Evolutionary conservation across 1,284 basidiomycete genomes (phyloP).

Genomic region (Porogramme epimiltina): DNA sequence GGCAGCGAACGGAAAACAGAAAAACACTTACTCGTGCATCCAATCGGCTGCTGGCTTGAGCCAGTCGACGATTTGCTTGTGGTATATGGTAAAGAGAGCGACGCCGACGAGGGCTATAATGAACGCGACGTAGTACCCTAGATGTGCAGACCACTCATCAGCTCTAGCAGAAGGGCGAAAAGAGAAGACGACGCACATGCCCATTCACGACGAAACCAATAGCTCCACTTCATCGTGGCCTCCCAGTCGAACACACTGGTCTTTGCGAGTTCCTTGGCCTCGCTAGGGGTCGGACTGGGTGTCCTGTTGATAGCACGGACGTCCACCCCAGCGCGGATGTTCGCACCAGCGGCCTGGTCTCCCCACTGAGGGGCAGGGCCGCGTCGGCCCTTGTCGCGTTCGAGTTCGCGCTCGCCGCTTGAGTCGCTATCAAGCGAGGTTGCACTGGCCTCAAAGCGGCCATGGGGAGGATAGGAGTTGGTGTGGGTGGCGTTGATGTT

Average conservation of each 20-base stretch:
- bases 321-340: conserved; percentile 14
- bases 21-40: conserved; percentile 43
- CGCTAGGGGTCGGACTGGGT: conserved; percentile 44
- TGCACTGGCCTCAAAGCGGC: conserved; percentile 19
- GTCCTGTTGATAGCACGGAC: conserved; percentile 35
- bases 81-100: conserved; percentile 56
- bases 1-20: no score
- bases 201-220: conserved; percentile 54
- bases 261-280: conserved; percentile 36
- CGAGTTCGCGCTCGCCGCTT: conserved; percentile 4
- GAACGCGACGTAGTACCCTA: conserved; percentile 26
- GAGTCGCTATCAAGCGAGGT: conserved; percentile 20
- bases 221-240: conserved; percentile 43
- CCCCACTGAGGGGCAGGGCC: background rate
- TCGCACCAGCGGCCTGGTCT: background rate
- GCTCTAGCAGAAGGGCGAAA: background rate
- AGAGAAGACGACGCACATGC: conserved; percentile 39
- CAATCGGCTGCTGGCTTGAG: conserved; percentile 56
- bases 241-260: conserved; percentile 46
- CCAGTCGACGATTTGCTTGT: conserved; percentile 58
- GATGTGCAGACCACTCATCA: background rate
- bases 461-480: conserved; percentile 25
- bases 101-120: conserved; percentile 39
- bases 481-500: conserved; percentile 6
- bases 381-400: conserved; percentile 8